Percentiles rank a stretch among this genome's conserved stretches.
Evolutionary conservation across 2,329 filamentous ascomycete genomes (phyloP).

Genomic region (Cryphonectria japonica): DNA sequence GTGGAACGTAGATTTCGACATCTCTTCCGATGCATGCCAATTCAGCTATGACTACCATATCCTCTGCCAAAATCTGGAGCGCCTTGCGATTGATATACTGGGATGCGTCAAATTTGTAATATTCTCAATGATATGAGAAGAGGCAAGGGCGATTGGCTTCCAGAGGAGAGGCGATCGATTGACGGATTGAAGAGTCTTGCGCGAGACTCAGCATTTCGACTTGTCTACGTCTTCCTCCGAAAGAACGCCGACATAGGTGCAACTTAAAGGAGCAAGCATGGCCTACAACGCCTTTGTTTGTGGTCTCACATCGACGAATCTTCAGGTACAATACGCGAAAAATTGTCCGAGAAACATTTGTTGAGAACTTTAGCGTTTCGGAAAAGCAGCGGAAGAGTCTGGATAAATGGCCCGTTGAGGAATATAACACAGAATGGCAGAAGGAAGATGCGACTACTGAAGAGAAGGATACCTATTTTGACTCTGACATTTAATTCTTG

Average conservation of each 20-base stretch:
- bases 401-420: neutral
- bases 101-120: neutral
- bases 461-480: neutral
- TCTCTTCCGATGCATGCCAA: neutral
- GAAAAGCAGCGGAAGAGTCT: neutral
- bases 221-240: neutral
- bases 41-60: neutral
- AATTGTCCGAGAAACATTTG: neutral
- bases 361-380: neutral
- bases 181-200: neutral
- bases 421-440: neutral
- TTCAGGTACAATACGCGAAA: neutral
- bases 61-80: neutral
- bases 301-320: neutral
- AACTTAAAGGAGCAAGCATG: neutral
- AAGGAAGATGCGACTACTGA: neutral
- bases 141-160: neutral
- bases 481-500: neutral
- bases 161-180: neutral
- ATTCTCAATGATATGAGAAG: neutral
- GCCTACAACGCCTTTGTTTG: conserved; percentile 5
- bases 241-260: neutral
- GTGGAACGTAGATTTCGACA: neutral
- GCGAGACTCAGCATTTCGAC: conserved; percentile 1
- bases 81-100: neutral